These are phyloP conservation scores for Filosporella fistucella DNA, from an alignment of 495 filamentous ascomycete species.

Conservation along the genomic window DNA sequence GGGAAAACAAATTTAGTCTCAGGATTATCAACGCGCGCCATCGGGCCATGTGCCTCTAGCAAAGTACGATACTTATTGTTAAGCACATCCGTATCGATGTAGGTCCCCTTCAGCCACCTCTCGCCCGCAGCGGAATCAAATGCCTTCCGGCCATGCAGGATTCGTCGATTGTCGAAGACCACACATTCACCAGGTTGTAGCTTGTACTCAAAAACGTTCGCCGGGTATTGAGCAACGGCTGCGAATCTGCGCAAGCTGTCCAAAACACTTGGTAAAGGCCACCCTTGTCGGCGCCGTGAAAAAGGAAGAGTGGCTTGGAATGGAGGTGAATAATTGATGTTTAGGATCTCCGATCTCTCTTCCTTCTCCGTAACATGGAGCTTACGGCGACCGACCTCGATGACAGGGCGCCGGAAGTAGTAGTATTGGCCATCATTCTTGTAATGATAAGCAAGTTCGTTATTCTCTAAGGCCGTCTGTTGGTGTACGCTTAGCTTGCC, in stretches of 20 bases:
- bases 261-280: conserved; percentile 27
- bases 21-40: too few species aligned
- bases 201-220: conserved; percentile 61
- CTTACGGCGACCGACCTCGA: conserved; percentile 36
- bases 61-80: too few species aligned
- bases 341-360: conserved; percentile 8
- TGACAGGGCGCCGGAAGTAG: conserved; percentile 44
- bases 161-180: conserved; percentile 77
- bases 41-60: too few species aligned
- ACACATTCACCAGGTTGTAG: conserved; percentile 76
- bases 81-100: conserved; percentile 70
- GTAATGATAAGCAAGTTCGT: conserved; percentile 63
- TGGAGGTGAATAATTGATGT: conserved; percentile 67
- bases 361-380: background rate
- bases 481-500: conserved; percentile 28
- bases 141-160: conserved; percentile 69
- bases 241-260: conserved; percentile 42
- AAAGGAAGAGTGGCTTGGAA: conserved; percentile 52
- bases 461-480: conserved; percentile 36
- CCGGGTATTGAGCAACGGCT: conserved; percentile 36
- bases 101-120: conserved; percentile 81
- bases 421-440: conserved; percentile 59
- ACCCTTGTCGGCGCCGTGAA: background rate
- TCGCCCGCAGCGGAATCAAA: conserved; percentile 58
- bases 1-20: too few species aligned